Percentiles rank a stretch among this genome's conserved stretches.
These are phyloP conservation scores for Rhizoctonia solani DNA, from an alignment of 1,284 basidiomycete species.

Conservation along the genomic window DNA sequence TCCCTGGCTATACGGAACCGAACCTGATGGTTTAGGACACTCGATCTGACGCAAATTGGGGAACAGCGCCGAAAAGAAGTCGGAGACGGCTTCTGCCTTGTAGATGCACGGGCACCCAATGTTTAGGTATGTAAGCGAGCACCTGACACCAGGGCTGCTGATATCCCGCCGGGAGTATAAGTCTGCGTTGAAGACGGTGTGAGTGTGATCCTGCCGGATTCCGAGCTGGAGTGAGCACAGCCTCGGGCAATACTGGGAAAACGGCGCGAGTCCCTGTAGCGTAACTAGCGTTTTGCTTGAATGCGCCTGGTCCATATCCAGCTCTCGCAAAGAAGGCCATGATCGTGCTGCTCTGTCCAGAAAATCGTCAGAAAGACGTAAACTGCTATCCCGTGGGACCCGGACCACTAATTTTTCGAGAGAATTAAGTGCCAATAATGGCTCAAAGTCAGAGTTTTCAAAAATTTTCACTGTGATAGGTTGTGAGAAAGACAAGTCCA, in stretches of 20 bases:
- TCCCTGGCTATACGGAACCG: background rate
- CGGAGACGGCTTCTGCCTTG: background rate
- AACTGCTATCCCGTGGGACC: background rate
- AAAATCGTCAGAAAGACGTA: slow-evolving; percentile 9
- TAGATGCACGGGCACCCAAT: slow-evolving; percentile 9
- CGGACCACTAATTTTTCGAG: slow-evolving; percentile 1
- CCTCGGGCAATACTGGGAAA: slow-evolving; percentile 5
- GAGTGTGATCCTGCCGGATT: background rate
- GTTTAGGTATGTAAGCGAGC: slow-evolving; percentile 2
- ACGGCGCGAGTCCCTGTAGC: slow-evolving; percentile 5
- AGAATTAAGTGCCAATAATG: background rate
- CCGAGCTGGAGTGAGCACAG: slow-evolving; percentile 1
- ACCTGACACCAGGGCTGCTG: background rate
- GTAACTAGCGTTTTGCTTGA: background rate
- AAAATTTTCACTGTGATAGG: background rate
- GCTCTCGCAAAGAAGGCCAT: slow-evolving; percentile 8
- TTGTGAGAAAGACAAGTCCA: background rate
- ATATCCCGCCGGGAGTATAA: background rate
- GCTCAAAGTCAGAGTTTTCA: background rate
- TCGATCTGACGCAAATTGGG: slow-evolving; percentile 1
- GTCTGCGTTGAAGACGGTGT: slow-evolving; percentile 21
- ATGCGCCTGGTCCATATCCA: slow-evolving; percentile 2
- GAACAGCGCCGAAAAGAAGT: slow-evolving; percentile 6
- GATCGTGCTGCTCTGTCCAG: slow-evolving; percentile 6
- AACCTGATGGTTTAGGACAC: background rate